Evolutionary conservation across 345 rosid genomes (phyloP).

Genomic region (Aquilaria sinensis): DNA sequence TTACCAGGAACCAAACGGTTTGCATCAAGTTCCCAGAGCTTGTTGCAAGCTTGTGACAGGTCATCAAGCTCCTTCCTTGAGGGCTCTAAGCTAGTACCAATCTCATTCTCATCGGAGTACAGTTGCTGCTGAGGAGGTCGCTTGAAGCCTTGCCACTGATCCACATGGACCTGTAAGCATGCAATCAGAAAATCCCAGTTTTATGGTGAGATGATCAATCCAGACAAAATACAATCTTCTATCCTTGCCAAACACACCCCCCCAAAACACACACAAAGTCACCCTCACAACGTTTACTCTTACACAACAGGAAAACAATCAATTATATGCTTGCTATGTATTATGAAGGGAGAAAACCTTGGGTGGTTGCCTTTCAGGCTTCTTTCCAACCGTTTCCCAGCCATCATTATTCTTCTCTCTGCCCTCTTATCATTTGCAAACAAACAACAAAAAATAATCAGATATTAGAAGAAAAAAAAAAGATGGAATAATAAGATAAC

Average conservation of each 20-base stretch:
- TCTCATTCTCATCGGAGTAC: constrained; percentile 55
- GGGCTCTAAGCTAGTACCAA: constrained; percentile 38
- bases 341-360: constrained; percentile 31
- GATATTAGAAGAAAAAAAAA: neutral
- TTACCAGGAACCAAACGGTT: constrained; percentile 77
- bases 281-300: neutral
- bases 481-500: neutral
- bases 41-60: constrained; percentile 76
- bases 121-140: constrained; percentile 60
- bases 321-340: neutral
- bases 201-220: neutral
- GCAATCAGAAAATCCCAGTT: neutral
- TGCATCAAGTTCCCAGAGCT: constrained; percentile 79
- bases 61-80: constrained; percentile 67
- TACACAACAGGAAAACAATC: neutral
- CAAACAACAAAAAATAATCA: neutral
- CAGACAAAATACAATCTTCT: too few relatives aligned
- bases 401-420: constrained; percentile 43
- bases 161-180: constrained; percentile 51
- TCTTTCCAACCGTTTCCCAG: constrained; percentile 78
- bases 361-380: constrained; percentile 47
- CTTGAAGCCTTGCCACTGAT: constrained; percentile 73
- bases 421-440: constrained; percentile 26
- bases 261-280: too few relatives aligned
- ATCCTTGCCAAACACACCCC: too few relatives aligned